Evolutionary conservation across 257 asterid species (phyloP), one percentile per base, ranked within the genome.

Genomic region (Avicennia marina): DNA sequence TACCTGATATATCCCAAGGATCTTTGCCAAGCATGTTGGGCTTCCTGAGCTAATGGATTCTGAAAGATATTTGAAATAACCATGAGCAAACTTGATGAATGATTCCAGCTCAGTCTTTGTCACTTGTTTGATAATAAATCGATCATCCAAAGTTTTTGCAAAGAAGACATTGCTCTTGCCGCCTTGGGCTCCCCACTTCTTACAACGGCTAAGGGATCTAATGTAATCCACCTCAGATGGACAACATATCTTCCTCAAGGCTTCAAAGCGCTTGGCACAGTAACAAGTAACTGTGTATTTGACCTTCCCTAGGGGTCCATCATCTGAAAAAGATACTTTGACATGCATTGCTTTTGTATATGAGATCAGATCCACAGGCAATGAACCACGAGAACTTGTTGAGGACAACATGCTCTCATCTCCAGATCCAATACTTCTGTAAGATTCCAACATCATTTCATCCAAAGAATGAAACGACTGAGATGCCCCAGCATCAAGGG

Each of bases 141-240:
- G 75, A 40, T 91, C 98, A 34, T 91, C 97, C 79, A 91, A 67
- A 65, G 95, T 88, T 70, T 91, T 91, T 4, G 98, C 98, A 49
- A 88, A 91, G 64, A 91, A 91, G 53, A 83, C 98, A 45, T 86
- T 88, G 78, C 97, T 91, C 78, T 91, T 91, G 52, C 98, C 98
- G 68, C 98, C 97, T 77, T 91, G 98, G 46, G 98, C 98, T 62
- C 97, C 98, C 98, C 98, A 91, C 74, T 88, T 91, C 84, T 88
- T 88, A 40, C 95, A 85, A 16, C 98, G 86, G 65, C 98, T 86
- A 38, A 91, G 90, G 50, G 97, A 91, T 67, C 95, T 74, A 43
- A 85, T 47, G 33, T 56, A 91, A 62, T 91, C 97, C 73, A 77
- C 63, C 81, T 88, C 97, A 2, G 90, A 85, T 17, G 98, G 95